Conservation (phyloP, 495 filamentous ascomycete genomes). For the Bathelium albidoporum region DNA sequence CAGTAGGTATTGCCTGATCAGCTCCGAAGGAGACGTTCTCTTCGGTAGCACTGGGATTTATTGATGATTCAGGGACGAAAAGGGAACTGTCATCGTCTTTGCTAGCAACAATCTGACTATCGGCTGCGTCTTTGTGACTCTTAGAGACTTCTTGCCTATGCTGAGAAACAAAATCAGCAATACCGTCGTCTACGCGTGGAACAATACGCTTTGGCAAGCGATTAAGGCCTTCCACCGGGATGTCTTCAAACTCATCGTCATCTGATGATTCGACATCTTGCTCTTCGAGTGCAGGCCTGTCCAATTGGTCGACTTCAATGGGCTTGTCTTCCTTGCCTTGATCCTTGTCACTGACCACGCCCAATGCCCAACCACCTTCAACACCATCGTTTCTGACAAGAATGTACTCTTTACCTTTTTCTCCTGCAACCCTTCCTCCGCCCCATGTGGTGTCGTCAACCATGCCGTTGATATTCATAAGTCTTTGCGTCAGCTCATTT, state of each 20-base stretch:
- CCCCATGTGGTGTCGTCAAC: conserved; percentile 55
- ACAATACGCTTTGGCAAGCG: conserved; percentile 55
- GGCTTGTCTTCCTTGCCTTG: conserved; percentile 68
- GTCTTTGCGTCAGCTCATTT: conserved; percentile 86
- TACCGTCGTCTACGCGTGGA: conserved; percentile 16
- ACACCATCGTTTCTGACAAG: conserved; percentile 89
- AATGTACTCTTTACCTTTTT: conserved; percentile 86
- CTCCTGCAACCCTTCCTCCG: conserved; percentile 67
- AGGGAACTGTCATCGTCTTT: conserved; percentile 42
- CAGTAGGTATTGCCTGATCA: conserved; percentile 35
- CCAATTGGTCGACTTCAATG: conserved; percentile 77
- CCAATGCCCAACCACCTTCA: conserved; percentile 94
- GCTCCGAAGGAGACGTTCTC: conserved; percentile 22
- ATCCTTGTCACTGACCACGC: conserved; percentile 70
- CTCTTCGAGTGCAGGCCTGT: conserved; percentile 43
- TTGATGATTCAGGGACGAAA: conserved; percentile 49
- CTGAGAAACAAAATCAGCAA: conserved; percentile 33
- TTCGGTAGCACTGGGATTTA: conserved; percentile 18
- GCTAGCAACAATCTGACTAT: conserved; percentile 14
- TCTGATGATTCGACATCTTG: conserved; percentile 49
- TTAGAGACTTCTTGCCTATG: conserved; percentile 38
- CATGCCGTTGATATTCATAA: conserved; percentile 94
- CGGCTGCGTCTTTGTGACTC: conserved; percentile 12
- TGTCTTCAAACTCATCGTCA: conserved; percentile 80
- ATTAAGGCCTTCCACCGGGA: conserved; percentile 89